Conservation (phyloP, 192 early-diverging fungal genomes). For the Geranomyces variabilis region DNA sequence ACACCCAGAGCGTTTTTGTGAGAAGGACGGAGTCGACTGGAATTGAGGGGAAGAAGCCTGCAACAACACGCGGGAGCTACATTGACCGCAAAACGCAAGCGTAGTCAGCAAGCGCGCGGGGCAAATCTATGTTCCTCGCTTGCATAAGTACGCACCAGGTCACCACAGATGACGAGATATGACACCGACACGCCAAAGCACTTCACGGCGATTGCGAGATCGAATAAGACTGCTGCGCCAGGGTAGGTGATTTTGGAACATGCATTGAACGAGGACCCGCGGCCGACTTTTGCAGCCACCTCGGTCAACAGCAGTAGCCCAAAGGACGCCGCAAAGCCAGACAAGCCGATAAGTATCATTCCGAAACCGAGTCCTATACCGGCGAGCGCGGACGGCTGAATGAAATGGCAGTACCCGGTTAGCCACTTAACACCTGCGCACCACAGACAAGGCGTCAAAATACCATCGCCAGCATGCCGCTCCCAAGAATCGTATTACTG, state of each 20-base stretch:
- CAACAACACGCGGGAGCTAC: constrained; percentile 51
- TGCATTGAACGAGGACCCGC: constrained; percentile 88
- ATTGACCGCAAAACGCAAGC: too few species aligned
- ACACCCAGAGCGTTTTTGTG: constrained; percentile 78
- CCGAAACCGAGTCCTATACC: constrained; percentile 83
- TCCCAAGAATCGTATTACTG: constrained; percentile 94
- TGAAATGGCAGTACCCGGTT: too few species aligned
- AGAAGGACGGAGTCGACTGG: constrained; percentile 32
- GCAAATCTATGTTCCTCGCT: too few species aligned
- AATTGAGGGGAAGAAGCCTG: constrained; percentile 38
- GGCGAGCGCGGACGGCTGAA: constrained; percentile 81
- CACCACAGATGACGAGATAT: constrained; percentile 94
- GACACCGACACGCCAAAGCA: constrained; percentile 97
- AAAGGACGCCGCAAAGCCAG: constrained; percentile 71
- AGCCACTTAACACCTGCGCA: not conserved
- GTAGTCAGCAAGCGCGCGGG: too few species aligned
- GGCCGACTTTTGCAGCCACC: constrained; percentile 76
- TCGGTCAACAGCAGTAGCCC: constrained; percentile 85
- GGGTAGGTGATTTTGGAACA: constrained; percentile 92
- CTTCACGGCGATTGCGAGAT: constrained; percentile 96
- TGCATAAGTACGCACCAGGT: constrained; percentile 70
- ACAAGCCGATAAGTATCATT: constrained; percentile 77
- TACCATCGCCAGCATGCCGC: constrained; percentile 97
- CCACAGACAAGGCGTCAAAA: not conserved
- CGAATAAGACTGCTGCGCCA: constrained; percentile 83